Evolutionary conservation across 2,329 filamentous ascomycete genomes (phyloP), one percentile per base, ranked within the genome.

Genomic region (Blastomyces gilchristii): DNA sequence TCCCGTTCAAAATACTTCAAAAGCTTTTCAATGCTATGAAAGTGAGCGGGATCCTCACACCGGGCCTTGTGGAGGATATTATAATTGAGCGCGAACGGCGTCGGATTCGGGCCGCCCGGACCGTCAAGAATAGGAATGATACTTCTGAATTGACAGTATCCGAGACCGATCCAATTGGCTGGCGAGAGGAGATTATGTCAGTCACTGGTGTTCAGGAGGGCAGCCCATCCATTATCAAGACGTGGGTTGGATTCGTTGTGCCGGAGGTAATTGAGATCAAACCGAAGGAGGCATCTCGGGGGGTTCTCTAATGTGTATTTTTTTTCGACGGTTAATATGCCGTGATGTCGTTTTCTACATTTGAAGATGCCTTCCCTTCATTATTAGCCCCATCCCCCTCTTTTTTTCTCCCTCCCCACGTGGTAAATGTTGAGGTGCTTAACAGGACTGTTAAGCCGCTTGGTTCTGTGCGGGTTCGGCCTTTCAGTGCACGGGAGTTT

Each of bases 1-100:
- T 75, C 7, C 71, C 72, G 1, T 74, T 68, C 58, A 14, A 56
- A n/a, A 56, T 67, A 1, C 65, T 75, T 14, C 61, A 62, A 18
- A 60, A 68, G 8, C 31, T 65, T 0, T 68, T 74, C 12, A 62
- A 45, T 4, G 60, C 65, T 1, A 67, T 74, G 66, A 63, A 64
- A 12, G 41, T 49, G 3, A 62, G 63, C 25, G 52, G 65, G 4
- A 52, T 65, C 2, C 50, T 74, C 41, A 68, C 62, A 2, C 22
- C 37, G 14, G 52, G 58, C 0, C 56, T 71, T 9, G 68, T 69
- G 1, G 61, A 64, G 22, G 64, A 65, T 1, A 65, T 75, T 7
- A 45, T 75, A 4, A 53, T 64, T 3, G 69, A 71, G 62, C 69
- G 74, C 4, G 74, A 75, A 65, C 34, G 62, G 7, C 70, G 72